Evolutionary conservation across 2,329 filamentous ascomycete genomes (phyloP).

Genomic region (Sordariomycetes sp.): DNA sequence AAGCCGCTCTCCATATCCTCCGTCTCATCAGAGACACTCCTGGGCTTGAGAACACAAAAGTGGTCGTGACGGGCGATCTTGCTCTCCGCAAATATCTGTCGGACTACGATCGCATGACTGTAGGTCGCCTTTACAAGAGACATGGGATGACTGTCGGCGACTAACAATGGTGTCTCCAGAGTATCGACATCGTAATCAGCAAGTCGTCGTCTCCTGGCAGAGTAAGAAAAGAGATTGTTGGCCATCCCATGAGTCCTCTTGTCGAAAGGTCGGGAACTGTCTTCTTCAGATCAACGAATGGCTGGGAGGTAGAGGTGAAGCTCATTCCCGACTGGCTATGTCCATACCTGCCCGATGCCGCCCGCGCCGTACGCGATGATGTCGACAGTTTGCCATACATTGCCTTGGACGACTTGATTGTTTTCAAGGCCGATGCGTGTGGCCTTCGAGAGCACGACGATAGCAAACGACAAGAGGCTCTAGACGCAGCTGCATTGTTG

Average conservation of each 20-base stretch:
- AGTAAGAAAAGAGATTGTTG: conserved; percentile 16
- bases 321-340: conserved; percentile 19
- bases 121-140: conserved; percentile 4
- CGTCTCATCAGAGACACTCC: conserved; percentile 58
- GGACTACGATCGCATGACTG: conserved; percentile 7
- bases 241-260: conserved; percentile 17
- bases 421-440: conserved; percentile 18
- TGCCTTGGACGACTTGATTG: conserved; percentile 15
- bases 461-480: conserved; percentile 15
- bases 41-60: conserved; percentile 16
- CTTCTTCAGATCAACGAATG: conserved; percentile 13
- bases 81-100: conserved; percentile 16
- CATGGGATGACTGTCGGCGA: not conserved
- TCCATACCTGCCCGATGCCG: conserved; percentile 15
- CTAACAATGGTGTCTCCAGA: conserved; percentile 7
- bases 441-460: conserved; percentile 14
- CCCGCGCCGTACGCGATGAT: conserved; percentile 12
- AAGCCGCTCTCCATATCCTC: conserved; percentile 82
- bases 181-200: conserved; percentile 18
- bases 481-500: conserved; percentile 14
- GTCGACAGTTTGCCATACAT: conserved; percentile 12
- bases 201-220: conserved; percentile 18
- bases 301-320: conserved; percentile 18
- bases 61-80: conserved; percentile 16
- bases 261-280: conserved; percentile 14